Evolutionary conservation across 1,284 basidiomycete species (phyloP).

Genomic region (Violaceomyces palustris): DNA sequence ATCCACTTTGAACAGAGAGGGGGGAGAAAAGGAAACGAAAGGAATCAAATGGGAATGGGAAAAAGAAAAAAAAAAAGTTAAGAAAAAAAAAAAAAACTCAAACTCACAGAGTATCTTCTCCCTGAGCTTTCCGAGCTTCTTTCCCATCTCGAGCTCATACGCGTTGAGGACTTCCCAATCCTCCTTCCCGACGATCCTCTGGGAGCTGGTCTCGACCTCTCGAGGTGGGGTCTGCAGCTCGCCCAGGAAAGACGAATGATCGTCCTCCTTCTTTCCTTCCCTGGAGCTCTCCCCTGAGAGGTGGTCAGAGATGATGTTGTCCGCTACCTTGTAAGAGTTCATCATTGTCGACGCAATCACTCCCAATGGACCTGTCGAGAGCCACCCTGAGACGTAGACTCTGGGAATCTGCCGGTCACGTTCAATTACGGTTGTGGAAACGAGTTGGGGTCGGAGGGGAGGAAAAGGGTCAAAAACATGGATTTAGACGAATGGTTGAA

Average conservation of each 20-base stretch:
- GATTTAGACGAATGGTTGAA: too few species aligned
- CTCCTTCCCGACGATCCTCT: constrained; percentile 60
- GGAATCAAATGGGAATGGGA: background rate
- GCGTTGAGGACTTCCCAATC: constrained; percentile 68
- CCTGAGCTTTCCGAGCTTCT: constrained; percentile 64
- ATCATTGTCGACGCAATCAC: constrained; percentile 92
- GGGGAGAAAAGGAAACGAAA: too few species aligned
- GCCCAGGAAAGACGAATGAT: background rate
- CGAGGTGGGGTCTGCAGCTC: background rate
- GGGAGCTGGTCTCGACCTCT: background rate
- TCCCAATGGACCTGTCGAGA: constrained; percentile 82
- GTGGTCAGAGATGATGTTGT: constrained; percentile 64
- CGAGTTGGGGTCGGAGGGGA: too few species aligned
- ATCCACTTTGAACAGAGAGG: too few species aligned
- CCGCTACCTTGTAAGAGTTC: constrained; percentile 76
- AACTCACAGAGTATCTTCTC: constrained; percentile 61
- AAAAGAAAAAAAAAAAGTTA: background rate
- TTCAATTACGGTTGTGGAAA: background rate
- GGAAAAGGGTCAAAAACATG: too few species aligned
- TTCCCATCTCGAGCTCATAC: constrained; percentile 65
- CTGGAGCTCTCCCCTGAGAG: too few species aligned
- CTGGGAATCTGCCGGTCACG: constrained; percentile 55
- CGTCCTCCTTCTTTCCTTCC: too few species aligned
- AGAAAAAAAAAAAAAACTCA: constrained; percentile 3
- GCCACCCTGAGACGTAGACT: constrained; percentile 92